A percentile compares a stretch with the other conserved stretches of the same genome.
Evolutionary conservation across 345 rosid genomes (phyloP).

Genomic region (Erodium maritimum): DNA sequence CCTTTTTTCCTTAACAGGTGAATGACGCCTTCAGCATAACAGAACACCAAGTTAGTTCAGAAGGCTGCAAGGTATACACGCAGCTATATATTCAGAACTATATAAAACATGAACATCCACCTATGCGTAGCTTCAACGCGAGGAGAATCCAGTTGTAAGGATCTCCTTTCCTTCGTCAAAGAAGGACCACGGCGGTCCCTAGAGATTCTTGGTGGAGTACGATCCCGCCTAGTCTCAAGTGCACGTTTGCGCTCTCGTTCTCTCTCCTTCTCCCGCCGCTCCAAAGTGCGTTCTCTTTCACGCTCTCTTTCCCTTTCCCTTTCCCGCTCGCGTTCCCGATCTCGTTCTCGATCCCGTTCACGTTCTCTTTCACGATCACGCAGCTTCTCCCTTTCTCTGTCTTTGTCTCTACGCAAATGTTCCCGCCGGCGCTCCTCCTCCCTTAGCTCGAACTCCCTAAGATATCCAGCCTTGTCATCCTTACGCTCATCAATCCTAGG

Average conservation of each 20-base stretch:
- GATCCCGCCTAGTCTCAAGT: slow-evolving; percentile 50
- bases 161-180: slow-evolving; percentile 42
- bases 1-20: slow-evolving; percentile 87
- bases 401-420: slow-evolving; percentile 65
- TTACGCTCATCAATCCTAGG: slow-evolving; percentile 61
- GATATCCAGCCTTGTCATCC: slow-evolving; percentile 89
- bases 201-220: slow-evolving; percentile 55
- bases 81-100: slow-evolving; percentile 58
- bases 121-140: slow-evolving; percentile 75
- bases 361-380: slow-evolving; percentile 42
- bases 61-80: slow-evolving; percentile 39
- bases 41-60: slow-evolving; percentile 73
- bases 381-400: slow-evolving; percentile 49
- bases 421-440: slow-evolving; percentile 90
- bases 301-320: slow-evolving; percentile 20
- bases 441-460: slow-evolving; percentile 81
- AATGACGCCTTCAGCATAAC: slow-evolving; percentile 94
- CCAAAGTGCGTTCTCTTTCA: slow-evolving; percentile 45
- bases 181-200: slow-evolving; percentile 74
- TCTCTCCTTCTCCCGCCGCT: slow-evolving; percentile 69
- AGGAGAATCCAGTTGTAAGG: slow-evolving; percentile 55
- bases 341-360: slow-evolving; percentile 45
- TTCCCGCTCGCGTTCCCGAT: slow-evolving; percentile 37
- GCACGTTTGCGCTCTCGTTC: slow-evolving; percentile 65
- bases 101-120: slow-evolving; percentile 75